These are phyloP conservation scores for Holtermanniella nyarrowii DNA, from an alignment of 768 basidiomycete species.

Conservation along the genomic window DNA sequence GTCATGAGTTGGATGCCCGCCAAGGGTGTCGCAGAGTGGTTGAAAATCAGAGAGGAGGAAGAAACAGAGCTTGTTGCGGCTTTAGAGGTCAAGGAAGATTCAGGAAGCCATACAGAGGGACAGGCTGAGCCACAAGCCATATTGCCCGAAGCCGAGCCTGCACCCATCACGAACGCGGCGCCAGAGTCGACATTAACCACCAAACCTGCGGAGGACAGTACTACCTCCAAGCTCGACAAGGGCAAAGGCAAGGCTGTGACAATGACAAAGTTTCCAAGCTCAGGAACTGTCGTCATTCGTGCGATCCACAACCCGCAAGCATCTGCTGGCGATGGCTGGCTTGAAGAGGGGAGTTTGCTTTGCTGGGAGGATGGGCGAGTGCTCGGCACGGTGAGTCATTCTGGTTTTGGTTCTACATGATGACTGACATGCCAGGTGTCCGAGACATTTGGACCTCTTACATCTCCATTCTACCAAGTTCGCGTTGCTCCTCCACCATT, in stretches of 20 bases:
- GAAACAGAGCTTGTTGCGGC: background rate
- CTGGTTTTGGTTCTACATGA: too few relatives aligned
- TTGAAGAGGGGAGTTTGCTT: conserved; percentile 82
- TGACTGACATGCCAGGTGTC: conserved; percentile 52
- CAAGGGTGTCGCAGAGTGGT: conserved; percentile 29
- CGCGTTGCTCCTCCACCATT: conserved; percentile 58
- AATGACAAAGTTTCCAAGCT: conserved; percentile 20
- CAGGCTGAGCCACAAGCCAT: background rate
- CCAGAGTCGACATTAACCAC: background rate
- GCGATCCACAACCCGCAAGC: conserved; percentile 29
- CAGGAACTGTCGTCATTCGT: conserved; percentile 32
- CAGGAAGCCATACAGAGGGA: background rate
- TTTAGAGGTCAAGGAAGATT: background rate
- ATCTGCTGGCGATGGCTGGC: conserved; percentile 37
- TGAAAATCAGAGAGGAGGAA: conserved; percentile 1
- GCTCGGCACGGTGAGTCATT: conserved; percentile 70
- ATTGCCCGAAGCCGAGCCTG: background rate
- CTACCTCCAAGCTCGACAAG: background rate
- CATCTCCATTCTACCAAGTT: conserved; percentile 79
- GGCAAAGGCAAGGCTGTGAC: background rate
- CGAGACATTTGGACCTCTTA: conserved; percentile 92
- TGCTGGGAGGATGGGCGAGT: conserved; percentile 82
- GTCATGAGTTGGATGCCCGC: conserved; percentile 38
- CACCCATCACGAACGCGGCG: background rate
- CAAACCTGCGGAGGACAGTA: conserved; percentile 1